phyloP scores from a whole-genome alignment of 2,329 filamentous ascomycete genomes.

The Calonectria leucothoes region DNA sequence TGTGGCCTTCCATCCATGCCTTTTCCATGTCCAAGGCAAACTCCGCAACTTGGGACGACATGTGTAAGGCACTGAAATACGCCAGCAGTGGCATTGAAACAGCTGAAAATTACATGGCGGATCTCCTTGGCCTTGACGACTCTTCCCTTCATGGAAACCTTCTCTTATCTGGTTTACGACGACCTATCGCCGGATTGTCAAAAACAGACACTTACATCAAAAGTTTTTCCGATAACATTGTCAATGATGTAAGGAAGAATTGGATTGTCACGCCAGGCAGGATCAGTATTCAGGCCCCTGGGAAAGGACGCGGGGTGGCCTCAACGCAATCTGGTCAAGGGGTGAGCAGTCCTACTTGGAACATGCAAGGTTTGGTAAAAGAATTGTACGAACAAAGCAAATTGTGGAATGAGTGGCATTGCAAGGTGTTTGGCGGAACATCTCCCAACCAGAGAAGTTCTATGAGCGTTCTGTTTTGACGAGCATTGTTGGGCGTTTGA shows the following conservation, averaged over 20 bases:
- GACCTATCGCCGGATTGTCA: not conserved
- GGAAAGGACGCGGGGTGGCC: constrained; percentile 43
- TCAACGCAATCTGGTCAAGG: constrained; percentile 52
- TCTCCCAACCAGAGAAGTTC: not conserved
- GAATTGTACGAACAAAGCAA: constrained; percentile 46
- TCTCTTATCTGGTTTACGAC: constrained; percentile 38
- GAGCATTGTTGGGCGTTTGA: constrained; percentile 39
- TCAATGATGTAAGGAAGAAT: constrained; percentile 57
- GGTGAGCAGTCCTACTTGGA: constrained; percentile 47
- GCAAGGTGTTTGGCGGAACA: constrained; percentile 30
- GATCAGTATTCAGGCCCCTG: constrained; percentile 54
- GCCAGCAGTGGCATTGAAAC: constrained; percentile 29
- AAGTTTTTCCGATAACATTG: constrained; percentile 56
- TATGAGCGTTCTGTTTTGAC: constrained; percentile 41
- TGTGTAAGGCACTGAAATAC: constrained; percentile 28
- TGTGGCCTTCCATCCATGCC: constrained; percentile 45
- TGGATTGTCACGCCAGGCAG: constrained; percentile 52
- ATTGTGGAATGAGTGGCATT: constrained; percentile 51
- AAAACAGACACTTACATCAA: constrained; percentile 46
- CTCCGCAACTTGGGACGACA: constrained; percentile 32
- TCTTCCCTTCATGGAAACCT: constrained; percentile 27
- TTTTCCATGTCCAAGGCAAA: constrained; percentile 27
- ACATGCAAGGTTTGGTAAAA: constrained; percentile 41
- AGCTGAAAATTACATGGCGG: constrained; percentile 33
- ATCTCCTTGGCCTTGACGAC: constrained; percentile 30